These are phyloP conservation scores for Oryza meridionalis DNA, from an alignment of 176 grass and related monocot genomes.

Conservation along the genomic window DNA sequence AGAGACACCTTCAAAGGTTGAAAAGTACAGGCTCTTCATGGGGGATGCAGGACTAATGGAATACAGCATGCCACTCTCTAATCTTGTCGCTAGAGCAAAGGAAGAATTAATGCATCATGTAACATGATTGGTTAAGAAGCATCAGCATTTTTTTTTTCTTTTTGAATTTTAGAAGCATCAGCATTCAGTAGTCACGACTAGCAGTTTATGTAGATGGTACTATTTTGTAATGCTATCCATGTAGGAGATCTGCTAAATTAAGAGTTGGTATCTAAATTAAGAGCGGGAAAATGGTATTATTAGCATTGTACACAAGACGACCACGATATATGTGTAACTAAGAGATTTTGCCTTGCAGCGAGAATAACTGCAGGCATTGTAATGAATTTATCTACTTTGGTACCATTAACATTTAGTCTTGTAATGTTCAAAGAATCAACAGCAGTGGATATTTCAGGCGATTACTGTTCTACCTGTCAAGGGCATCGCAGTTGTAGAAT, in stretches of 20 bases:
- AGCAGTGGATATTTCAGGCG: too few relatives aligned
- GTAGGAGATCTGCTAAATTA: background rate
- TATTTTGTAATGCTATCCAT: background rate
- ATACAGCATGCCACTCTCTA: background rate
- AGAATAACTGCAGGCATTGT: background rate
- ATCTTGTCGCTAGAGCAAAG: constrained; percentile 23
- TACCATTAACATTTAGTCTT: too few relatives aligned
- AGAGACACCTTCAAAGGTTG: background rate
- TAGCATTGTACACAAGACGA: too few relatives aligned
- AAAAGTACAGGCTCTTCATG: constrained; percentile 25
- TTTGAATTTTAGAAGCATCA: too few relatives aligned
- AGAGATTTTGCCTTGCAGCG: background rate
- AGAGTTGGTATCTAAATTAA: background rate
- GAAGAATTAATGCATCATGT: background rate
- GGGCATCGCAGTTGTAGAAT: too few relatives aligned
- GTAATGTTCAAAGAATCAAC: too few relatives aligned
- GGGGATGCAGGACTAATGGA: constrained; percentile 27
- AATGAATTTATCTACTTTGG: too few relatives aligned
- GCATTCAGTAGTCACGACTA: background rate
- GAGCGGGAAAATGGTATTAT: too few relatives aligned
- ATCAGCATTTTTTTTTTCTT: too few relatives aligned
- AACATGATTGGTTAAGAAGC: background rate
- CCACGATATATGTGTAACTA: too few relatives aligned
- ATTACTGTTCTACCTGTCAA: too few relatives aligned
- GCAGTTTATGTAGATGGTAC: background rate